Base-by-base conservation (phyloP, 2,329 filamentous ascomycete genomes). In the Aspergillus fumigatus region DNA sequence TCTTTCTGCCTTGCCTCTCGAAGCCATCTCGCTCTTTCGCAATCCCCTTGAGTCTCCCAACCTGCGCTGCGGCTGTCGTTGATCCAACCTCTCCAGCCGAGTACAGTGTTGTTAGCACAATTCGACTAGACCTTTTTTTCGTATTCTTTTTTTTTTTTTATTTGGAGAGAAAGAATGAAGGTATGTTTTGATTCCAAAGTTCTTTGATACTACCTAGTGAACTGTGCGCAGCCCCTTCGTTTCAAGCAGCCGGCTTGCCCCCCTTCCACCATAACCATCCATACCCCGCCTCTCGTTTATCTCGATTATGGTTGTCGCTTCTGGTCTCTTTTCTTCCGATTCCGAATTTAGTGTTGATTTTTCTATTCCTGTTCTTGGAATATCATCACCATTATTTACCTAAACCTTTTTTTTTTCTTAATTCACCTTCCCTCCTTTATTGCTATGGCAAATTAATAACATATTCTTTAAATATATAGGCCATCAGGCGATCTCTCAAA, bases 401-500 rank as follows among this genome's bases (percentile, higher is more conserved):
- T 38, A 11, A 14, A 45, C 19, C 2, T 29, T 49, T 43, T 17
- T 41, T 47, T 21, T 32, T 49, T 49, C 40, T 26, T 25, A 27
- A n/a, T 19, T 17, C 5, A 23, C 23, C 35, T 51, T 21, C 45
- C 38, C 45, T 35, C 48, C 48, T 53, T 53, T 47, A 53, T 48
- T 41, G 43, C 58, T 50, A 38, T 17, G 35, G 55, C 43, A 11
- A 21, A 45, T 10, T 23, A 45, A 51, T 54, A 32, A 54, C 50
- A 19, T 54, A 40, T 38, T 50, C 51, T 52, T 53, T 51, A 25
- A 45, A 54, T 45, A 50, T 51, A 48, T 78, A 91, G 88, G 88
- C 87, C 73, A 84, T 96, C 76, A 85, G 92, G 73, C 84, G 90
- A 77, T 96, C 91, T 60, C 88, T 96, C 77, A 96, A 96, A 79